These are phyloP conservation scores for Phytophthora hibernalis DNA, from an alignment of 352 stramenopile species.

Conservation along the genomic window DNA sequence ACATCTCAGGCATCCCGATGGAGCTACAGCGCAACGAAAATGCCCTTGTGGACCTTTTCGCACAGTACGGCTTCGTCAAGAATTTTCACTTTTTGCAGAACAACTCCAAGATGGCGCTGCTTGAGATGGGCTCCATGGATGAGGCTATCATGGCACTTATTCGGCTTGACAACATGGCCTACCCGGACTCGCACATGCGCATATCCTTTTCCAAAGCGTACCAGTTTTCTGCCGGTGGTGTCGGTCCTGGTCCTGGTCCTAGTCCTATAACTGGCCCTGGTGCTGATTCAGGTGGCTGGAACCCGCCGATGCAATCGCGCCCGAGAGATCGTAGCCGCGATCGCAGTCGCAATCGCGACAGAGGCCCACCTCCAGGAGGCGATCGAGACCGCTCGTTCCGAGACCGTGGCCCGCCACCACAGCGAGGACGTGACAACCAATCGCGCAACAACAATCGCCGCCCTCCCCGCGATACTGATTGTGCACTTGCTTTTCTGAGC, in stretches of 20 bases:
- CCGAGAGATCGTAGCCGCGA: constrained; percentile 58
- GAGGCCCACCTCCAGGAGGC: constrained; percentile 23
- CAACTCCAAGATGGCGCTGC: constrained; percentile 76
- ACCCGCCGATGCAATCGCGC: constrained; percentile 30
- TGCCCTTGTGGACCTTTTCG: constrained; percentile 69
- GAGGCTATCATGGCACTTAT: constrained; percentile 80
- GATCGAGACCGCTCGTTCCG: constrained; percentile 44
- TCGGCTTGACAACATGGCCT: constrained; percentile 72
- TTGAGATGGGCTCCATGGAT: constrained; percentile 81
- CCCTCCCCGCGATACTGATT: constrained; percentile 43
- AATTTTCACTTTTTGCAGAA: constrained; percentile 80
- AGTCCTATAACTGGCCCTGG: constrained; percentile 37
- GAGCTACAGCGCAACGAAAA: constrained; percentile 72
- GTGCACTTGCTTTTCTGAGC: constrained; percentile 7
- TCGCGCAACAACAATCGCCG: constrained; percentile 39
- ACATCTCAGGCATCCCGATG: constrained; percentile 78
- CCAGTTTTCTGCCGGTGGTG: constrained; percentile 36
- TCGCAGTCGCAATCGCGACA: constrained; percentile 51
- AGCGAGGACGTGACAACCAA: constrained; percentile 41
- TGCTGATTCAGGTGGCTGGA: constrained; percentile 35
- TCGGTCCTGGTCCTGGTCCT: constrained; percentile 22
- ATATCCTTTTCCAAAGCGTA: constrained; percentile 84
- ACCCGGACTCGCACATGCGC: constrained; percentile 77
- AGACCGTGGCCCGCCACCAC: constrained; percentile 37
- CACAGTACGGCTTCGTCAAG: constrained; percentile 76